Conservation (phyloP, 805 yeast species). For the Kockiozyma suomiensis region DNA sequence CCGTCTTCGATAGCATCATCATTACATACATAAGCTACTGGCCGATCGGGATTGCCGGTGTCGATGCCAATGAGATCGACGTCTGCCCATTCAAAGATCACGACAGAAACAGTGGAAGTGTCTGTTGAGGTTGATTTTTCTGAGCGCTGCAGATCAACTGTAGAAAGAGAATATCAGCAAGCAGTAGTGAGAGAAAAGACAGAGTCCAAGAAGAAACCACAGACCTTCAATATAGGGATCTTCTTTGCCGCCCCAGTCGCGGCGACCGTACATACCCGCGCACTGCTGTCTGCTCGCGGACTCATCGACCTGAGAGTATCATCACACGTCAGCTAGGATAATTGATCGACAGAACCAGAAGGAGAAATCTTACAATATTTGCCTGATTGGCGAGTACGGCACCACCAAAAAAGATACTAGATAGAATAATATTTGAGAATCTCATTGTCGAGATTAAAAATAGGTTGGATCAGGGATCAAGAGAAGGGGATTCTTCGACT, state of each 20-base stretch:
- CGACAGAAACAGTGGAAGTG: conserved; percentile 58
- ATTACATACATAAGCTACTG: conserved; percentile 67
- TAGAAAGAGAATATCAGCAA: too few species aligned
- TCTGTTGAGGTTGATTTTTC: not conserved
- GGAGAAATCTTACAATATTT: not conserved
- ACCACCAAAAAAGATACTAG: not conserved
- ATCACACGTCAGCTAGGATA: not conserved
- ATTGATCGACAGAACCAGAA: not conserved
- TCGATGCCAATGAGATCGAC: conserved; percentile 63
- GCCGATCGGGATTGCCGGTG: conserved; percentile 46
- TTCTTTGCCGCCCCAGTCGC: conserved; percentile 81
- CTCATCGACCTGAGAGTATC: conserved; percentile 49
- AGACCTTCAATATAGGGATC: conserved; percentile 61
- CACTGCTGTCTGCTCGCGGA: conserved; percentile 66
- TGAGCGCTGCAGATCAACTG: conserved; percentile 2
- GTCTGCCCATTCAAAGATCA: conserved; percentile 84
- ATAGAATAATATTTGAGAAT: too few species aligned
- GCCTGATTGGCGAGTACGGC: conserved; percentile 13
- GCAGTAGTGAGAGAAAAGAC: conserved; percentile 27
- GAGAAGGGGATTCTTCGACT: too few species aligned
- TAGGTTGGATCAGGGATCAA: too few species aligned
- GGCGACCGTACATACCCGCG: conserved; percentile 84
- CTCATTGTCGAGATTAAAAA: too few species aligned
- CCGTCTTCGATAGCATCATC: conserved; percentile 59
- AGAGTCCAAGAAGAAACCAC: conserved; percentile 39